Evolutionary conservation across 192 early-diverging fungal genomes (phyloP).

Genomic region (Pilaira anomala): DNA sequence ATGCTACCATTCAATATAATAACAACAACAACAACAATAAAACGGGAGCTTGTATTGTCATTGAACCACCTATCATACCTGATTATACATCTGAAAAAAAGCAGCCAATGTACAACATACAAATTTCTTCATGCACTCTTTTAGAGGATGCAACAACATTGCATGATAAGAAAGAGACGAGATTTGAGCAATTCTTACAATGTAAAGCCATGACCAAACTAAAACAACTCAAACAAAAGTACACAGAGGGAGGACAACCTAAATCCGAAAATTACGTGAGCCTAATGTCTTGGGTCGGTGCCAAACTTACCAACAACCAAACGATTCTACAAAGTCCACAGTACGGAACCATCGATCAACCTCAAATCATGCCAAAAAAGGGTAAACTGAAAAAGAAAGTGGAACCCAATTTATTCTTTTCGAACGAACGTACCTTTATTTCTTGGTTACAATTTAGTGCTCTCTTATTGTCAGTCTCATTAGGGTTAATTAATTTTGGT

Average conservation of each 20-base stretch:
- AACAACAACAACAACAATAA: no score
- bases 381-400: constrained; percentile 19
- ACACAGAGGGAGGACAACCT: neutral
- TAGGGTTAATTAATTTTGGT: constrained; percentile 69
- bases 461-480: constrained; percentile 57
- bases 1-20: neutral
- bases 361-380: neutral
- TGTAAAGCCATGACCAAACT: neutral
- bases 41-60: neutral
- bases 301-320: neutral
- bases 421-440: constrained; percentile 87
- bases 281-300: neutral
- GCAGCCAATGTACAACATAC: neutral
- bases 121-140: constrained; percentile 3
- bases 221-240: neutral
- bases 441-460: constrained; percentile 73
- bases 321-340: neutral
- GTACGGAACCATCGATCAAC: constrained; percentile 6
- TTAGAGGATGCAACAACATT: neutral
- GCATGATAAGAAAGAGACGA: no score
- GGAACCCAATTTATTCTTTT: constrained; percentile 76
- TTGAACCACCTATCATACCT: neutral
- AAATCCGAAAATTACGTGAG: neutral
- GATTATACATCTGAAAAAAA: neutral
- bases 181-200: neutral